phyloP scores from a whole-genome alignment of 768 basidiomycete genomes.

The Russula vinacea region DNA sequence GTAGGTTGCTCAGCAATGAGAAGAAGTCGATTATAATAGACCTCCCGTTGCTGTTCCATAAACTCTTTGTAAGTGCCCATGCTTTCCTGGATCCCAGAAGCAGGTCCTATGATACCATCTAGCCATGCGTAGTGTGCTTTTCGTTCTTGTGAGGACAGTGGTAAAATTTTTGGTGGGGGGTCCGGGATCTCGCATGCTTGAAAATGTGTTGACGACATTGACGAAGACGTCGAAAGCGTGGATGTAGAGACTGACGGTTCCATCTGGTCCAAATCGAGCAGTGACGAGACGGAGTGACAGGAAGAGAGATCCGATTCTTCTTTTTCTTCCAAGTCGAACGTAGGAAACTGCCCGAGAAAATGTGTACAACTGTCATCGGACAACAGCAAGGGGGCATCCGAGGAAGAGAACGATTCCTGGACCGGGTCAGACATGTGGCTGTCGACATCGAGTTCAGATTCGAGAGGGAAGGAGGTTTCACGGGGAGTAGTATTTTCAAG shows the following conservation, averaged over 20 bases:
- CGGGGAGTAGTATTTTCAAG: not conserved
- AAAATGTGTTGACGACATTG: conserved; percentile 13
- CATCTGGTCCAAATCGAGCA: conserved; percentile 22
- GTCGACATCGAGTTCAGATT: conserved; percentile 13
- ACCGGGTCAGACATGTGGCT: not conserved
- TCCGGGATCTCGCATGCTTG: conserved; percentile 25
- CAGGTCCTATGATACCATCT: conserved; percentile 47
- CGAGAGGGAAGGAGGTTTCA: not conserved
- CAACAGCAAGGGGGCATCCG: conserved; percentile 2
- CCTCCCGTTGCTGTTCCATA: conserved; percentile 48
- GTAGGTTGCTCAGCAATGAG: conserved; percentile 12
- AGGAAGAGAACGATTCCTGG: conserved; percentile 2
- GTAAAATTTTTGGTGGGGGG: conserved; percentile 1
- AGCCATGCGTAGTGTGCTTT: conserved; percentile 51
- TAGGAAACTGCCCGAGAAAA: conserved; percentile 17
- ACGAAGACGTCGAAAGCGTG: conserved; percentile 16
- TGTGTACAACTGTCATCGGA: conserved; percentile 9
- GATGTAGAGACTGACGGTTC: conserved; percentile 12
- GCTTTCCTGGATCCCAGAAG: conserved; percentile 47
- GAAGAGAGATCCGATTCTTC: conserved; percentile 13
- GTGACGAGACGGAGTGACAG: conserved; percentile 28
- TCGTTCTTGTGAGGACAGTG: conserved; percentile 41
- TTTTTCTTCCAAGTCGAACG: not conserved
- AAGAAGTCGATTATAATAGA: conserved; percentile 47
- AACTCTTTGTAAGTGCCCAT: conserved; percentile 51